Base-by-base conservation (phyloP, 495 filamentous ascomycete species). In the Lasiosphaeris hirsuta region DNA sequence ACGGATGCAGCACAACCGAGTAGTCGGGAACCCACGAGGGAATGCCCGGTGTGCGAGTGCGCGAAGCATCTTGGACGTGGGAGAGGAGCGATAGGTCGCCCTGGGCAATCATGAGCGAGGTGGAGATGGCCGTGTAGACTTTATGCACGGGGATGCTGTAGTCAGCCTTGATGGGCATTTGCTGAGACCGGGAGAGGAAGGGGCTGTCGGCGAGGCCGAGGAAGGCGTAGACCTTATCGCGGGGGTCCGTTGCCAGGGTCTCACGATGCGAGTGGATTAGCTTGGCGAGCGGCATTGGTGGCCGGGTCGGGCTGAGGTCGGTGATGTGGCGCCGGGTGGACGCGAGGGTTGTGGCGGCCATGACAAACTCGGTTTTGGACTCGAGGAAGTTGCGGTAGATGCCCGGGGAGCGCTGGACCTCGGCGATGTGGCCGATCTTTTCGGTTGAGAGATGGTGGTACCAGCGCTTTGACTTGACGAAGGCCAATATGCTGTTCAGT, bases 11-110 rank as follows among this genome's bases (percentile, higher is more conserved):
- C n/a, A 10, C n/a, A 14, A 17, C 47, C 15, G 53, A 53, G 42
- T 49, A 61, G 50, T 61, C 54, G 30, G 59, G 59, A 6, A 57
- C 59, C 59, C 59, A 61, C 7, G 59, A 52, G 1, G 59, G 59
- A 8, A 61, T 47, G 13, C 44, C 49, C 8, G 14, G 13, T 2
- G 51, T 53, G 33, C 35, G 46, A 0, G 38, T 43, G 9, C 33
- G 47, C 23, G 46, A 35, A 9, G 53, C 47, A 30, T 57, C 59
- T 14, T 61, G 46, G 10, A 50, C 57, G 44, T 54, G 9, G 11
- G 57, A 54, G 34, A 59, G 50, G 5, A 42, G 33, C 10, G 17
- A 17, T 3, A 59, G 57, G 40, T 49, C 35, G 35, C 50, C 35
- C 14, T 47, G n/a, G 8, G 33, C 14, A 1, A 54, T 50, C 36